Conservation (phyloP, 1,284 basidiomycete genomes). For the Ceratobasidium sp. region DNA sequence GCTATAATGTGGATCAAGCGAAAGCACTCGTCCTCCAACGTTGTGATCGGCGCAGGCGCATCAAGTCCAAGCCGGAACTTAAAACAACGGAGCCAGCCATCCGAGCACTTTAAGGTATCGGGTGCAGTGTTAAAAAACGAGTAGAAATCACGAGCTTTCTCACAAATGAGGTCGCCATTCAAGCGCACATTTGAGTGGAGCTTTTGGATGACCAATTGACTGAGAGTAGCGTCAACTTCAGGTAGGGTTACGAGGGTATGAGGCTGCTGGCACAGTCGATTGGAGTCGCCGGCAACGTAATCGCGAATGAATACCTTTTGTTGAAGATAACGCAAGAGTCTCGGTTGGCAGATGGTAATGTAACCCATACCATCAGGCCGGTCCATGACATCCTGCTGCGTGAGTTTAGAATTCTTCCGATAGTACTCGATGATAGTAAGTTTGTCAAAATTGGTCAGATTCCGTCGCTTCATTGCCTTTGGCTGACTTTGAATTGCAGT, state of each 20-base stretch:
- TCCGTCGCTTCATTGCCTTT: too few species aligned
- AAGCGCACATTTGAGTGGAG: constrained; percentile 47
- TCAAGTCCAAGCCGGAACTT: constrained; percentile 44
- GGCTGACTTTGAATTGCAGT: too few species aligned
- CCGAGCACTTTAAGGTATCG: neutral
- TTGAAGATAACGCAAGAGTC: neutral
- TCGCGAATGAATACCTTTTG: neutral
- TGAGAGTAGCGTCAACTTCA: neutral
- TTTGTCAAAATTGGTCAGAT: neutral
- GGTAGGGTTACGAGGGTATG: neutral
- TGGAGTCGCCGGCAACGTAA: neutral
- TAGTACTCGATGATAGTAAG: neutral
- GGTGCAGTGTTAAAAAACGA: neutral
- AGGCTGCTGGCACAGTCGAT: neutral
- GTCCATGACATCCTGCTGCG: neutral
- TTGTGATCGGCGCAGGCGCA: neutral
- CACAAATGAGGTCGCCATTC: constrained; percentile 14
- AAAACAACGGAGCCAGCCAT: neutral
- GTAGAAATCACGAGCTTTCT: constrained; percentile 17
- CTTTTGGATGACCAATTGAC: constrained; percentile 54
- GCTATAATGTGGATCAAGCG: constrained; percentile 16
- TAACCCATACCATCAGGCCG: neutral
- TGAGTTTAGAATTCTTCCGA: neutral
- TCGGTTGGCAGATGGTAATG: neutral
- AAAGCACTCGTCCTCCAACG: neutral